Evolutionary conservation across 78 protist genomes (phyloP).

Genomic region (Protostelium mycophagum): DNA sequence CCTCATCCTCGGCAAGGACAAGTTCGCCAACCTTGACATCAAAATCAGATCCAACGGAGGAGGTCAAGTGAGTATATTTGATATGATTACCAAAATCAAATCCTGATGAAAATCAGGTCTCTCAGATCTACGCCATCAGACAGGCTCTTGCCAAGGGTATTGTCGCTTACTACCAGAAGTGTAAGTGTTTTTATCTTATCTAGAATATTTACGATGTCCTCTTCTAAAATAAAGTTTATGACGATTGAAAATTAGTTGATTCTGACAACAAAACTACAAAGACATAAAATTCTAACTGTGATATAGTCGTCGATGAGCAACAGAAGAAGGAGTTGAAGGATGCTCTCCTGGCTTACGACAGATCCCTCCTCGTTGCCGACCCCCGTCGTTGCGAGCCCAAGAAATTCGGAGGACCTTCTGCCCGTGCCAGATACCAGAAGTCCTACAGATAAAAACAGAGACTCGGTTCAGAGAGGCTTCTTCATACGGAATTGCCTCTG

Average conservation of each 20-base stretch:
- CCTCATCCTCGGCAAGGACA: constrained; percentile 87
- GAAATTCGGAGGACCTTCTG: constrained; percentile 99
- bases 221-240: neutral
- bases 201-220: neutral
- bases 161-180: constrained; percentile 98
- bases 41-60: constrained; percentile 98
- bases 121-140: constrained; percentile 78
- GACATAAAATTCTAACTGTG: neutral
- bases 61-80: constrained; percentile 91
- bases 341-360: constrained; percentile 86
- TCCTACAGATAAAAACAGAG: constrained; percentile 93
- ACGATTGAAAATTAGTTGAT: neutral
- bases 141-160: constrained; percentile 97
- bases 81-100: no score
- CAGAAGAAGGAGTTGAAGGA: constrained; percentile 94
- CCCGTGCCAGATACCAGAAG: constrained; percentile 98
- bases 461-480: neutral
- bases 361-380: constrained; percentile 98
- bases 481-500: no score
- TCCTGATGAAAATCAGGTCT: no score
- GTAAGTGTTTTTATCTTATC: constrained; percentile 16
- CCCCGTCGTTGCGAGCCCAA: constrained; percentile 99
- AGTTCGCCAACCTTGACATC: constrained; percentile 92
- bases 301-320: constrained; percentile 92
- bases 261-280: neutral